Evolutionary conservation across 164 flowering plant genomes (phyloP).

Genomic region (Aristolochia californica): DNA sequence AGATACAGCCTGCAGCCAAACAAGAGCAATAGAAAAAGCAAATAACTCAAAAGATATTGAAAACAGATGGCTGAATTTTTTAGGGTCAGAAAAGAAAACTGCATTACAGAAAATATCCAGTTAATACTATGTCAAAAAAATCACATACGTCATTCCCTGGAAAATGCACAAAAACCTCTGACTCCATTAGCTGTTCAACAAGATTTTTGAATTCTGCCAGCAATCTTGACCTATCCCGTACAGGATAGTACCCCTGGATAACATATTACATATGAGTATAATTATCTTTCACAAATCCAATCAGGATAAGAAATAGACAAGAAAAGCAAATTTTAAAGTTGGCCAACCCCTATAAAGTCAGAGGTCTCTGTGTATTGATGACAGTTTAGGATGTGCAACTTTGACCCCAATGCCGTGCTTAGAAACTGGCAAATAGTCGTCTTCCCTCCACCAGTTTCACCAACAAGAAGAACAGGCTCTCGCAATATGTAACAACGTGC

Average conservation of each 20-base stretch:
- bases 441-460: constrained; percentile 99
- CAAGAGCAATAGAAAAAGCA: constrained; percentile 4
- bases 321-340: neutral
- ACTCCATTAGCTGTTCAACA: constrained; percentile 34
- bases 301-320: too few species aligned
- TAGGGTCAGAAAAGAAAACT: neutral
- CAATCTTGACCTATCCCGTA: constrained; percentile 66
- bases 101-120: neutral
- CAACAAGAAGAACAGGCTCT: constrained; percentile 97
- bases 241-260: constrained; percentile 80
- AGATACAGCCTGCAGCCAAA: constrained; percentile 44
- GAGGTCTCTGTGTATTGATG: constrained; percentile 95
- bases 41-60: neutral
- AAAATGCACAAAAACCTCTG: constrained; percentile 31
- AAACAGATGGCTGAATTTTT: neutral
- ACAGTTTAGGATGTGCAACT: constrained; percentile 76
- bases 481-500: constrained; percentile 66
- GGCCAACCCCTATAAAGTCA: constrained; percentile 88
- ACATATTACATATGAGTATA: neutral
- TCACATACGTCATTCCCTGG: constrained; percentile 34
- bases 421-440: constrained; percentile 87
- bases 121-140: neutral
- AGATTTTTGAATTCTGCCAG: constrained; percentile 31
- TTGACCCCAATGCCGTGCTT: constrained; percentile 36
- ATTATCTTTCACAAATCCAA: too few species aligned